A percentile compares a stretch with the other conserved stretches of the same genome.
phyloP scores from a whole-genome alignment of 129 eudicot species.

The Flaveria bidentis region DNA sequence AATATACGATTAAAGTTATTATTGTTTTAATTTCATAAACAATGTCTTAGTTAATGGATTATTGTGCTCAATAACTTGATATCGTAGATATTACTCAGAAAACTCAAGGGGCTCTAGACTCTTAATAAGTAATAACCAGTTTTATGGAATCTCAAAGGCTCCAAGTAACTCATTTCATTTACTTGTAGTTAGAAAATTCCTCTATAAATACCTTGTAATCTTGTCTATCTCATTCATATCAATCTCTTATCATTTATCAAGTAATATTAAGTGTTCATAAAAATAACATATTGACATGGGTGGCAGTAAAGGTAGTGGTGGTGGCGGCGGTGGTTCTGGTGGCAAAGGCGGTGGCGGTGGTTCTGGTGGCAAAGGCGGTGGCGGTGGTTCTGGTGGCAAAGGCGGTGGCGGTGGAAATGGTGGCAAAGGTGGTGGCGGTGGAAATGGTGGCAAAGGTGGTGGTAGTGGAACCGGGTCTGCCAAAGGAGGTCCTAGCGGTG shows the following conservation, averaged over 20 bases:
- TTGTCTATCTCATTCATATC: not conserved
- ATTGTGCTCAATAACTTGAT: too few relatives aligned
- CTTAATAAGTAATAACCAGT: not conserved
- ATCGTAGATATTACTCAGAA: not conserved
- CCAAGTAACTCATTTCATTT: not conserved
- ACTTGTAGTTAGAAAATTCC: not conserved
- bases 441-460: not conserved
- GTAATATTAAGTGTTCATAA: not conserved
- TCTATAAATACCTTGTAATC: constrained; percentile 11
- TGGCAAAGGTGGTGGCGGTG: too few relatives aligned
- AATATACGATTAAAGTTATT: too few relatives aligned
- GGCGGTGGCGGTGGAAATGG: too few relatives aligned
- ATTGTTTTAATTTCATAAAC: too few relatives aligned
- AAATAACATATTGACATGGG: constrained; percentile 4
- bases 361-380: too few relatives aligned
- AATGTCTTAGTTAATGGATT: not conserved
- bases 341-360: too few relatives aligned
- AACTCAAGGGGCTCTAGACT: not conserved
- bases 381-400: too few relatives aligned
- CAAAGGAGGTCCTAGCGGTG: constrained; percentile 1
- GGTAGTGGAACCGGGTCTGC: not conserved
- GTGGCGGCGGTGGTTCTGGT: too few relatives aligned
- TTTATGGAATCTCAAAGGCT: constrained; percentile 1
- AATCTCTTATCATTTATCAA: not conserved
- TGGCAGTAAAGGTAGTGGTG: not conserved